A percentile compares a stretch with the other conserved stretches of the same genome.
These are phyloP conservation scores for Fraxinus greggii DNA, from an alignment of 305 asterid genomes.

Conservation along the genomic window DNA sequence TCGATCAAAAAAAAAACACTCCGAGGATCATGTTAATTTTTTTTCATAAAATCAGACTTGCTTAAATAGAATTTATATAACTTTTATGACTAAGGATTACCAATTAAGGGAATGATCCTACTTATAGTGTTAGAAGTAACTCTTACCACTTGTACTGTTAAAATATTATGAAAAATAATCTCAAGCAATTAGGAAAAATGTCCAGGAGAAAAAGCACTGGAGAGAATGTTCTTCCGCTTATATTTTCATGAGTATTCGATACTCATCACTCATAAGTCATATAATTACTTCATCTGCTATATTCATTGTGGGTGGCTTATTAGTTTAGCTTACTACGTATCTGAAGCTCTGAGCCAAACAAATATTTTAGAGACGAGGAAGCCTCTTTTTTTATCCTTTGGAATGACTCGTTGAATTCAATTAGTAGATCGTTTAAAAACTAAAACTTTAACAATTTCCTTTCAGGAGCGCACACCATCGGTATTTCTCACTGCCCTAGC, in stretches of 20 bases:
- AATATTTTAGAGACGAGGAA: not conserved
- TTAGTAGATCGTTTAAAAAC: not conserved
- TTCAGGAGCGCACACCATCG: constrained; percentile 58
- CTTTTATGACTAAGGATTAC: too few relatives aligned
- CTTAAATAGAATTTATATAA: too few relatives aligned
- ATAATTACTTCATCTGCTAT: too few relatives aligned
- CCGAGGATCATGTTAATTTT: not conserved
- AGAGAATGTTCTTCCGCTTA: not conserved
- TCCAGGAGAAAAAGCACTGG: not conserved
- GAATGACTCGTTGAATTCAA: not conserved
- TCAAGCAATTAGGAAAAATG: not conserved
- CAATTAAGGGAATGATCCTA: too few relatives aligned
- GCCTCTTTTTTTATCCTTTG: not conserved
- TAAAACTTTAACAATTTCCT: not conserved
- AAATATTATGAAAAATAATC: not conserved
- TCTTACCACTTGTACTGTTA: not conserved
- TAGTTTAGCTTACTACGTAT: not conserved
- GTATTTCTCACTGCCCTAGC: constrained; percentile 44
- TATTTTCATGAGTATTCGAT: not conserved
- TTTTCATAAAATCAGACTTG: too few relatives aligned
- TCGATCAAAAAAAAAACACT: too few relatives aligned
- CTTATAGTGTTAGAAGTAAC: not conserved
- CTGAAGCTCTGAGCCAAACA: not conserved
- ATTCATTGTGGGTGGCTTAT: not conserved
- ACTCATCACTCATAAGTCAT: not conserved